Evolutionary conservation across 805 yeast genomes (phyloP), one percentile per base, ranked within the genome.

Genomic region (Ogataea ganodermae): DNA sequence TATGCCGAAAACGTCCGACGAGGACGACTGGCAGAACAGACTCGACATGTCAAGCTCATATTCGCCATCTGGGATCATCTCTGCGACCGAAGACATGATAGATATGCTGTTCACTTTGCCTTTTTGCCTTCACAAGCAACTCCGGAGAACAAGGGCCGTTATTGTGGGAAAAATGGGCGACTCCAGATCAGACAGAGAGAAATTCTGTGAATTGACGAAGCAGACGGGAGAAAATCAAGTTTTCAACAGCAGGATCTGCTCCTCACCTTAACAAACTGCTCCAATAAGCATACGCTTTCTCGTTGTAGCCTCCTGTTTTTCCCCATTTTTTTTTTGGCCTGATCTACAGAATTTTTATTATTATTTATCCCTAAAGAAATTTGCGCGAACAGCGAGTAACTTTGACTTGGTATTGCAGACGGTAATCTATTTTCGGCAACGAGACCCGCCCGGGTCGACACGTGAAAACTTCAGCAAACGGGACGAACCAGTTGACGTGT

Each of bases 41-140:
- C 59, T 48, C 5, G 68, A 60, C 45, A 68, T 37, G 36, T 66
- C 70, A 20, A 68, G 44, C 10, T 63, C 68, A 43, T 67, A 68
- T 42, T 68, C 71, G 2, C 71, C 71, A 54, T 68, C 72, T 0
- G 71, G 66, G 17, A 67, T 49, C 42, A 26, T 18, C 20, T 14
- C 28, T 8, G 40, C 9, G 27, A 37, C 24, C 35, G 12, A 40
- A 27, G 37, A 32, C 36, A 33, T 33, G 14, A 10, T 16, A 10
- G 35, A 7, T 4, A 31, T 6, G 16, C 18, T n/a, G 10, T 30
- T 16, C 10, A 10, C 9, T 14, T 10, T 16, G 18, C 16, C n/a
- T 33, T 7, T 33, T 33, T 10, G 36, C 23, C 21, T 18, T 20
- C n/a, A 35, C 24, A 35, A 18, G 27, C 27, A 18, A 22, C 20